These are phyloP conservation scores for Lipomyces yamanashiensis DNA, from an alignment of 805 yeast species.

Conservation along the genomic window DNA sequence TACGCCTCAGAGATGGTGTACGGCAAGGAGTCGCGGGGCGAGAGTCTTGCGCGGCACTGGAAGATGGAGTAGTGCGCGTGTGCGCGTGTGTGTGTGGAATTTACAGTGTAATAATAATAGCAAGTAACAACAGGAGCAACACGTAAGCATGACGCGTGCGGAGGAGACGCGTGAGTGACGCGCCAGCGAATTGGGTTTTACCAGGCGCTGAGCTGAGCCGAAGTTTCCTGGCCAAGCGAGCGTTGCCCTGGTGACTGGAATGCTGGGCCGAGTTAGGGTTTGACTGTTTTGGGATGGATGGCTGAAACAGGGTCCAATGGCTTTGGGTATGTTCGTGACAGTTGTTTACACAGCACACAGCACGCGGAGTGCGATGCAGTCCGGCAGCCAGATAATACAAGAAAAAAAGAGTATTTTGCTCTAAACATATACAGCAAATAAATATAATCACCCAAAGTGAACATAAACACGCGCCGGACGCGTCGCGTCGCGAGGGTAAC, in stretches of 20 bases:
- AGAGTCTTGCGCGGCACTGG: constrained; percentile 38
- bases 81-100: too few relatives aligned
- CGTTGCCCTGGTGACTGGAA: constrained; percentile 11
- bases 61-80: constrained; percentile 32
- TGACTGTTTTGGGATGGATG: not conserved
- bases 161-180: constrained; percentile 4
- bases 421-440: too few relatives aligned
- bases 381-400: too few relatives aligned
- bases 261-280: not conserved
- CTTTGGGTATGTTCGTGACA: too few relatives aligned
- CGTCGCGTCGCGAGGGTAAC: not conserved
- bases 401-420: too few relatives aligned
- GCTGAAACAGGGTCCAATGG: too few relatives aligned
- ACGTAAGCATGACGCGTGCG: constrained; percentile 12
- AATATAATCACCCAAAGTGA: not conserved
- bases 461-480: not conserved
- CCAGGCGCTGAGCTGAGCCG: not conserved
- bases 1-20: constrained; percentile 74
- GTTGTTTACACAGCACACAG: too few relatives aligned
- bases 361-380: too few relatives aligned
- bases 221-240: not conserved
- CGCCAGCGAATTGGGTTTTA: constrained; percentile 2
- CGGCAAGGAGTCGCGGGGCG: constrained; percentile 38
- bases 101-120: not conserved
- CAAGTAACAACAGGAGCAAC: not conserved